These are phyloP conservation scores for Amanita exitialis DNA, from an alignment of 768 basidiomycete genomes.

Conservation along the genomic window DNA sequence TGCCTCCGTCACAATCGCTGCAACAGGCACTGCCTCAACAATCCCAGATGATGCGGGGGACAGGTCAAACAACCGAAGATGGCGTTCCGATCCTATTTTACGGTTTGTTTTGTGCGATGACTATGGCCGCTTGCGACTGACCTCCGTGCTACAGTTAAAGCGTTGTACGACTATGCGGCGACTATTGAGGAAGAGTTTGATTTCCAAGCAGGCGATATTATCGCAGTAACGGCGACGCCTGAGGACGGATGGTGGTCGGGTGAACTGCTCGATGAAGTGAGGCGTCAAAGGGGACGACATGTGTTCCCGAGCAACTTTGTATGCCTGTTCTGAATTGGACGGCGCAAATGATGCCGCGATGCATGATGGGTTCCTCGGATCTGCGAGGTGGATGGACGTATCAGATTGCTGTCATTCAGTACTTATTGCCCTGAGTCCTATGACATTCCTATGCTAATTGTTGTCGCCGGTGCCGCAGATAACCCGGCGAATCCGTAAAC, in stretches of 20 bases:
- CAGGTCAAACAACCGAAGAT: constrained; percentile 72
- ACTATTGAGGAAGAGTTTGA: constrained; percentile 91
- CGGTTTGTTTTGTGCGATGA: constrained; percentile 39
- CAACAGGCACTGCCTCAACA: constrained; percentile 13
- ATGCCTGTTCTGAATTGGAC: constrained; percentile 46
- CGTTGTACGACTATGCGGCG: constrained; percentile 78
- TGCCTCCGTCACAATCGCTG: constrained; percentile 19
- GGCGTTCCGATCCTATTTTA: constrained; percentile 82
- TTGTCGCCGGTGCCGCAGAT: not conserved
- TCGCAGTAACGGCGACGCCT: constrained; percentile 88
- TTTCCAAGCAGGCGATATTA: constrained; percentile 91
- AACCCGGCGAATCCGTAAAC: not conserved
- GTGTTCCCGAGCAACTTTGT: constrained; percentile 90
- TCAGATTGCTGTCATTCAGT: not conserved
- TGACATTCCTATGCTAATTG: not conserved
- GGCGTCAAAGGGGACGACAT: constrained; percentile 61
- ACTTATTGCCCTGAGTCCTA: not conserved
- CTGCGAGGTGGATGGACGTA: not conserved
- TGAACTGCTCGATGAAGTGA: constrained; percentile 65
- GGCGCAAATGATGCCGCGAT: not conserved
- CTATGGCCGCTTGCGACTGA: not conserved
- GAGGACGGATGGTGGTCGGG: constrained; percentile 99
- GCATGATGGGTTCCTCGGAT: not conserved
- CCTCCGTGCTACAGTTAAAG: constrained; percentile 53
- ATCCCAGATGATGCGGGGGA: constrained; percentile 15